Base-by-base conservation (phyloP, 2,329 filamentous ascomycete species). In the Dichotomopilus funicola region DNA sequence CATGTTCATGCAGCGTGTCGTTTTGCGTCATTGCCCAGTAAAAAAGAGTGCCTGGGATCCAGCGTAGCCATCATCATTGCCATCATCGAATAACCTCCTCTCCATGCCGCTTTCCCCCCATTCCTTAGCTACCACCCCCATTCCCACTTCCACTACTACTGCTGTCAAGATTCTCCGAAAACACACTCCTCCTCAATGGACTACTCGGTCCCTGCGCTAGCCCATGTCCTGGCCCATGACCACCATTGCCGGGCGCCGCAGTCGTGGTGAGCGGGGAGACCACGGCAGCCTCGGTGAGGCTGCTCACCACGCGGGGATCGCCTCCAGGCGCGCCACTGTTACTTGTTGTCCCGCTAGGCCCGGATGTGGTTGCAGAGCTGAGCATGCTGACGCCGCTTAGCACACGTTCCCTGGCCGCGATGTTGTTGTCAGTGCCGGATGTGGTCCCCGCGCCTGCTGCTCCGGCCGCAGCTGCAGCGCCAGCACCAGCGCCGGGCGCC, bases 131-230 rank as follows among this genome's bases (percentile, higher is more conserved):
- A 36, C 3, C 19, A 40, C 19, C 42, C 42, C 4, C 12, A 27
- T 27, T 33, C 31, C 35, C 53, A 27, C n/a, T 36, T 10, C 55
- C 63, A 8, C 63, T 67, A 64, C 72, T 67, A 7, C 40, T 12
- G 11, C 40, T n/a, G 13, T 42, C 40, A 11, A 42, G 40, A 61
- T 76, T 73, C 42, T 75, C 72, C 6, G 66, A 63, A 43, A 77
- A 76, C 41, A 73, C 68, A 34, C 73, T 75, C 64, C 66, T 71
- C 51, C 73, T 65, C n/a, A 68, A 46, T 4, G 64, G 60, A 50
- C 62, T 67, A 7, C 50, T 37, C 37, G 57, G 56, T n/a, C 47
- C 50, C 58, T 53, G 37, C 50, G 47, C 11, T 49, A 57, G 54
- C 53, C 54, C 27, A 33, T 38, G 38, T 8, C 38, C 31, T 8